Evolutionary conservation across 345 rosid genomes (phyloP).

Genomic region (Sisymbrium altissimum): DNA sequence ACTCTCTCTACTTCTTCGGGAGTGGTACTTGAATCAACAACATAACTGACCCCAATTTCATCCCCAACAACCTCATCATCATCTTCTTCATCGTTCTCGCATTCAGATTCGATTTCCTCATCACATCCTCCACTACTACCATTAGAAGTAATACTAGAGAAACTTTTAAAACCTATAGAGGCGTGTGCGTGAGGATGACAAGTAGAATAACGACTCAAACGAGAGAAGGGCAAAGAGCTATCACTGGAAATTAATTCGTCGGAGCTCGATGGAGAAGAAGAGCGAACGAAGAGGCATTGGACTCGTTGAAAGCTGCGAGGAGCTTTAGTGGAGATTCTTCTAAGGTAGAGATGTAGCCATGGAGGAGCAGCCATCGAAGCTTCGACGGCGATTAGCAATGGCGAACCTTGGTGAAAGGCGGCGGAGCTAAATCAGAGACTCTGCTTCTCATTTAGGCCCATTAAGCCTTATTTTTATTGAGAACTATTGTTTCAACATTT

Average conservation of each 20-base stretch:
- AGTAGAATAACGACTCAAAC: conserved; percentile 51
- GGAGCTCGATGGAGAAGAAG: conserved; percentile 12
- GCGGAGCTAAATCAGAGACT: neutral
- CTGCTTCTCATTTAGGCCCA: neutral
- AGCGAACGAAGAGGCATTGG: neutral
- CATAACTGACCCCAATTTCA: conserved; percentile 1
- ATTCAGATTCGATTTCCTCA: conserved; percentile 14
- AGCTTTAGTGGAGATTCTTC: conserved; percentile 20
- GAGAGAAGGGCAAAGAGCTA: conserved; percentile 55
- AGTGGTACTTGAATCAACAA: conserved; percentile 33
- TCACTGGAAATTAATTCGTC: conserved; percentile 44
- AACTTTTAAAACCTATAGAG: conserved; percentile 24
- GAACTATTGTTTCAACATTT: neutral
- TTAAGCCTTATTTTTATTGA: neutral
- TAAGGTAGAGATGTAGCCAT: conserved; percentile 30
- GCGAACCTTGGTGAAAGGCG: conserved; percentile 2
- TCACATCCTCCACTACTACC: neutral
- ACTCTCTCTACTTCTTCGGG: conserved; percentile 60
- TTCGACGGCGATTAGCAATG: conserved; percentile 6
- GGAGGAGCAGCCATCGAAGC: conserved; percentile 26
- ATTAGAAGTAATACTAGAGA: conserved; percentile 34
- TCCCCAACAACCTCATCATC: neutral
- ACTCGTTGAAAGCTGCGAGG: neutral
- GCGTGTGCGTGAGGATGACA: conserved; percentile 34
- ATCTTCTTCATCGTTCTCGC: conserved; percentile 20